Evolutionary conservation across 495 filamentous ascomycete genomes (phyloP).

Genomic region (Penicillium canescens): DNA sequence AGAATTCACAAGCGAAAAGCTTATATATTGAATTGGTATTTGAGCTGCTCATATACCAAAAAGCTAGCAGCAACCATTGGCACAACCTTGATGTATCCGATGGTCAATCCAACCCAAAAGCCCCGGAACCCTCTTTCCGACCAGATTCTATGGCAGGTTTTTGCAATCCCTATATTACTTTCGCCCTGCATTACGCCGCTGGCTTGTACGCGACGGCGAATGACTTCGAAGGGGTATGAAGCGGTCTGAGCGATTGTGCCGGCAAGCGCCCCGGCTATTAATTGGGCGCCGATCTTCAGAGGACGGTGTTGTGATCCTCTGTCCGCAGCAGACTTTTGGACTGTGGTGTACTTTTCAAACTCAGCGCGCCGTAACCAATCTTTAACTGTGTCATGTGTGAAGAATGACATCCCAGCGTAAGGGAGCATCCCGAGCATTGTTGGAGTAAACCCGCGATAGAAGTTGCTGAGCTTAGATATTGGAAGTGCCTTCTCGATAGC

Average conservation of each 20-base stretch:
- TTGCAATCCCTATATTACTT: constrained; percentile 67
- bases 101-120: constrained; percentile 86
- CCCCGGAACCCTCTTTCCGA: constrained; percentile 70
- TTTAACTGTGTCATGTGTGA: constrained; percentile 80
- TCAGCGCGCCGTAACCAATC: constrained; percentile 68
- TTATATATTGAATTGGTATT: constrained; percentile 31
- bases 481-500: constrained; percentile 45
- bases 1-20: too few relatives aligned
- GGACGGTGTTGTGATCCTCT: constrained; percentile 30
- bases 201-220: constrained; percentile 88
- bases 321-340: constrained; percentile 32
- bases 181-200: constrained; percentile 85
- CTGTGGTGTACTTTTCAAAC: constrained; percentile 65
- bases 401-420: constrained; percentile 90
- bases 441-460: constrained; percentile 89
- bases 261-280: constrained; percentile 75
- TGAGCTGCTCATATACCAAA: constrained; percentile 75
- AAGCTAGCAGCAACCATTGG: constrained; percentile 81
- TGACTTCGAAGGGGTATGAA: constrained; percentile 86
- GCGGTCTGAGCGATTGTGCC: constrained; percentile 83
- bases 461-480: constrained; percentile 70
- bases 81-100: constrained; percentile 89
- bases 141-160: constrained; percentile 71
- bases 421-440: constrained; percentile 89
- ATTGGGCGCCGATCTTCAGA: constrained; percentile 65